A percentile compares a stretch with the other conserved stretches of the same genome.
Conservation (phyloP, 2,329 filamentous ascomycete genomes). For the Fusarium concolor region DNA sequence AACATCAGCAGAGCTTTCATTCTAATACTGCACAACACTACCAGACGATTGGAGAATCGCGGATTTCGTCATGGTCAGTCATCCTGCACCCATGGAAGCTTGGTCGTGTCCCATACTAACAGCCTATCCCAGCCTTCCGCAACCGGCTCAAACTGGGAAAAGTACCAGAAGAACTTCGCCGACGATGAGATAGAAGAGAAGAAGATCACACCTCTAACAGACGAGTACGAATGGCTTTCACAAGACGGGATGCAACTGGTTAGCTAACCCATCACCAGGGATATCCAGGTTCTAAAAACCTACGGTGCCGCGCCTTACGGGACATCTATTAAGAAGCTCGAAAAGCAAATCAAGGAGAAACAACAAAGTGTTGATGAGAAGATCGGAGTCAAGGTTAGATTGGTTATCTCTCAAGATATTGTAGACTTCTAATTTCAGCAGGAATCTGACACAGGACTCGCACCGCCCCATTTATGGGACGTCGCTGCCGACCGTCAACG, state of each 20-base stretch:
- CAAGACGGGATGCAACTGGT: neutral
- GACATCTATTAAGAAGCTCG: slow-evolving; percentile 92
- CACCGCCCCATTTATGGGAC: slow-evolving; percentile 98
- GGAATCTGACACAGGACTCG: slow-evolving; percentile 98
- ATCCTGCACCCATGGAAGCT: slow-evolving; percentile 14
- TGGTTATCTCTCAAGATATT: neutral
- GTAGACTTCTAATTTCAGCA: slow-evolving; percentile 53
- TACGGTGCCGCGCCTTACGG: slow-evolving; percentile 98
- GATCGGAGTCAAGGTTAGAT: slow-evolving; percentile 82
- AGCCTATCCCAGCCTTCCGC: slow-evolving; percentile 80
- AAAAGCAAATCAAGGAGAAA: slow-evolving; percentile 99
- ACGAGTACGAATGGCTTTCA: slow-evolving; percentile 76
- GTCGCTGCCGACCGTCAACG: slow-evolving; percentile 97
- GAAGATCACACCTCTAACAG: slow-evolving; percentile 97
- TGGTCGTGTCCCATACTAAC: slow-evolving; percentile 40
- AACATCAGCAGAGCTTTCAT: neutral
- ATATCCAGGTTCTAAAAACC: slow-evolving; percentile 99
- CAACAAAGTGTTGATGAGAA: slow-evolving; percentile 99
- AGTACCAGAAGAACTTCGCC: slow-evolving; percentile 96
- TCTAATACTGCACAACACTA: neutral
- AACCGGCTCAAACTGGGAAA: slow-evolving; percentile 95
- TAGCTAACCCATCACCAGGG: slow-evolving; percentile 66
- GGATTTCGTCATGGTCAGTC: slow-evolving; percentile 58
- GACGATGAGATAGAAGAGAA: slow-evolving; percentile 99
- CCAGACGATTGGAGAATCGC: slow-evolving; percentile 38